Evolutionary conservation across 768 basidiomycete species (phyloP).

Genomic region (Dendrothele bispora): DNA sequence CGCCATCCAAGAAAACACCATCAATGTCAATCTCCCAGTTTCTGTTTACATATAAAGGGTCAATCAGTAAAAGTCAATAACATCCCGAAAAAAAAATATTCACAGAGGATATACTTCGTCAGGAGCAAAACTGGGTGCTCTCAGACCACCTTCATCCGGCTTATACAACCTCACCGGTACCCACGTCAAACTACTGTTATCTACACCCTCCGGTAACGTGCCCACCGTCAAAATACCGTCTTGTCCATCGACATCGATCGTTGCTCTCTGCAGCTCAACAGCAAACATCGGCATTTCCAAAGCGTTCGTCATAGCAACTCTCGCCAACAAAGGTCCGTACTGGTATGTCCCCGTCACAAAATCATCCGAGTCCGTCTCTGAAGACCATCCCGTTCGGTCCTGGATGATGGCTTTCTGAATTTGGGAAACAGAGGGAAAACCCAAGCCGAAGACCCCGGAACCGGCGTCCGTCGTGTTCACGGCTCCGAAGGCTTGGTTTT

Average conservation of each 20-base stretch:
- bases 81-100: too few species aligned
- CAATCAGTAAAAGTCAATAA: too few species aligned
- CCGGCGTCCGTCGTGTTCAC: slow-evolving; percentile 58
- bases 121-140: slow-evolving; percentile 53
- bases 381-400: slow-evolving; percentile 17
- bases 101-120: too few species aligned
- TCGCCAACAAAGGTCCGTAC: slow-evolving; percentile 46
- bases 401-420: slow-evolving; percentile 34
- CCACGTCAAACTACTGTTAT: slow-evolving; percentile 63
- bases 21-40: slow-evolving; percentile 71
- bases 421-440: slow-evolving; percentile 60
- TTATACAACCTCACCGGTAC: slow-evolving; percentile 62
- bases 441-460: slow-evolving; percentile 66
- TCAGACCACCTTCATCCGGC: slow-evolving; percentile 52
- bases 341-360: slow-evolving; percentile 33
- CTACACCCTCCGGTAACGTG: slow-evolving; percentile 53
- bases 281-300: slow-evolving; percentile 52
- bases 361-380: slow-evolving; percentile 34
- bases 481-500: slow-evolving; percentile 54
- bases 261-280: slow-evolving; percentile 57
- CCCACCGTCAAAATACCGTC: slow-evolving; percentile 64
- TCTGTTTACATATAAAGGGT: slow-evolving; percentile 37
- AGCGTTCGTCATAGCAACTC: slow-evolving; percentile 42
- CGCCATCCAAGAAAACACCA: slow-evolving; percentile 63
- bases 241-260: slow-evolving; percentile 57